Base-by-base conservation (phyloP, 306 rosid species). In the Lathyrus tuberosus region DNA sequence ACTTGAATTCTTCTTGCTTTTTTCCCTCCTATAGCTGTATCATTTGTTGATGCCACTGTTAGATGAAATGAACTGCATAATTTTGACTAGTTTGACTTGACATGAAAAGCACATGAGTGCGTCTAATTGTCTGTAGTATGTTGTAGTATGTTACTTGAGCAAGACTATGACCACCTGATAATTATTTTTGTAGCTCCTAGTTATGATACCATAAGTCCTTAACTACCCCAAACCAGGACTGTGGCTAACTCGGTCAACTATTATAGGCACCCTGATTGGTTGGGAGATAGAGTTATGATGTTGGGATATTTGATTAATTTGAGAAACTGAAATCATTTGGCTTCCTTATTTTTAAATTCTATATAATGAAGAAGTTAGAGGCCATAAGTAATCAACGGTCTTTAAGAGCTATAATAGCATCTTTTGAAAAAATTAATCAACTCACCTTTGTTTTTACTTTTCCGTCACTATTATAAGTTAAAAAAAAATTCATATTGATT, bases 11-110 rank as follows among this genome's bases (percentile, higher is more conserved):
- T 33, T 15, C 9, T 76, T 3, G 24, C 0, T n/a, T 63, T 26
- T 41, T 48, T 22, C 18, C 14, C 5, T 51, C 38, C 9, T 52
- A 11, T 61, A 28, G 30, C 40, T 35, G 20, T 24, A 14, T 54
- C 12, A 13, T 6, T 43, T 14, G 69, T 43, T 24, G 24, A 64
- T 18, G 13, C 1, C 14, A 20, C 26, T 11, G 53, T 64, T 47
- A 52, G 37, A 48, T 53, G 69, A 53, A 56, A 31, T 51, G 20
- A 49, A 40, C 42, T 58, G 51, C 65, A 15, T 72, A 72, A 44
- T 72, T 26, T 67, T 67, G 70, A 66, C 52, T 72, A 48, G 78
- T 60, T 59, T 67, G 66, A 73, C 46, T 16, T 31, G 58, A 51
- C 6, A 8, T 51, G 41, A 30, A 16, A 40, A 40, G 51, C 49